A percentile compares a stretch with the other conserved stretches of the same genome.
Evolutionary conservation across 805 yeast genomes (phyloP).

Genomic region (Myxozyma neglecta): DNA sequence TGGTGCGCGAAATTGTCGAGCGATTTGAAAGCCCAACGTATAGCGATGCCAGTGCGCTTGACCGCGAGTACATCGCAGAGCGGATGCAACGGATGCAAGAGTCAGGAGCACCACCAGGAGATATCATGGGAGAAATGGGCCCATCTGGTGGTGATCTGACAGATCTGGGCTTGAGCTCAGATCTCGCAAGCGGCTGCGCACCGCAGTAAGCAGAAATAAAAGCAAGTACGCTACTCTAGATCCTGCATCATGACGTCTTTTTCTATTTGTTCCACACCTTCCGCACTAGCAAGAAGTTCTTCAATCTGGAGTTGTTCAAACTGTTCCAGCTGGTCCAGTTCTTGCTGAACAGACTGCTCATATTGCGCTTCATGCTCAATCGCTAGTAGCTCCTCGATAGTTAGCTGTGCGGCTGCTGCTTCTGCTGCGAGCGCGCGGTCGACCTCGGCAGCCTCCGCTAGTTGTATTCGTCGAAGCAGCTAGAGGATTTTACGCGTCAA

Average conservation of each 20-base stretch:
- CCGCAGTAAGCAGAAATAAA: not conserved
- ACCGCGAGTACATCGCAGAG: constrained; percentile 53
- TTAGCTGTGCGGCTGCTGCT: not conserved
- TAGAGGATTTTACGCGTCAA: not conserved
- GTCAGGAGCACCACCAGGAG: constrained; percentile 78
- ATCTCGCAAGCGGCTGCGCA: not conserved
- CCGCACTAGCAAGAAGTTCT: not conserved
- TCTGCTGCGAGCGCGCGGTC: constrained; percentile 2
- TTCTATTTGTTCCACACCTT: not conserved
- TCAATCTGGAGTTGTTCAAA: not conserved
- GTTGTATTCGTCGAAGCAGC: not conserved
- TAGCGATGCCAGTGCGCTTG: constrained; percentile 48
- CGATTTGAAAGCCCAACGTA: constrained; percentile 68
- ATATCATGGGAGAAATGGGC: constrained; percentile 60
- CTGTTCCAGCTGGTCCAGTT: not conserved
- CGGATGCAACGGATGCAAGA: constrained; percentile 64
- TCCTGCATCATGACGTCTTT: not conserved
- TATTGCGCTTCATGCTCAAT: constrained; percentile 10
- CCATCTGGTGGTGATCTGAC: constrained; percentile 17
- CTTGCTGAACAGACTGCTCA: constrained; percentile 4
- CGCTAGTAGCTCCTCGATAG: constrained; percentile 11
- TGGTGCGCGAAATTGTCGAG: constrained; percentile 60
- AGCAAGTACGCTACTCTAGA: not conserved
- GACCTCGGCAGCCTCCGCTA: not conserved
- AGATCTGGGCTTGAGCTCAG: constrained; percentile 3